Evolutionary conservation across 164 flowering plant species (phyloP).

Genomic region (Annona cherimola): DNA sequence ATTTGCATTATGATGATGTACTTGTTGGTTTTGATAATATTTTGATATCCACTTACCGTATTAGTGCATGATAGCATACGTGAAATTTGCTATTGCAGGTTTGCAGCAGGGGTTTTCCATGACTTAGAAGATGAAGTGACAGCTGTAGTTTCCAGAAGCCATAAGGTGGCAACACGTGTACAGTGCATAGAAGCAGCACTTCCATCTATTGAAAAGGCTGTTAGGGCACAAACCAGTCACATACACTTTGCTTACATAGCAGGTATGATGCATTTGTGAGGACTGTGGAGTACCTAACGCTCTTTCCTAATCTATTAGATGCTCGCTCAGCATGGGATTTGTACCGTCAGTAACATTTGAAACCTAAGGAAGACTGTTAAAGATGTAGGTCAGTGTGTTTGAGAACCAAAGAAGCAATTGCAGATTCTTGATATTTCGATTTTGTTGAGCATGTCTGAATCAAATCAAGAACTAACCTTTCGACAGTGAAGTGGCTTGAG

Average conservation of each 20-base stretch:
- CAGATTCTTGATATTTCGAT: no score
- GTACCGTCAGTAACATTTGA: no score
- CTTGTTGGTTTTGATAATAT: background rate
- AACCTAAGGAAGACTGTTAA: no score
- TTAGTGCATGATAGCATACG: background rate
- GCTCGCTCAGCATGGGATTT: no score
- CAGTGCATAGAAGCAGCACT: conserved; percentile 68
- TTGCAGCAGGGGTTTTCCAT: conserved; percentile 91
- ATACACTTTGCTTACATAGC: conserved; percentile 85
- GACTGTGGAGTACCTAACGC: conserved; percentile 6
- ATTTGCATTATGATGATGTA: background rate
- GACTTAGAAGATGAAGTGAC: conserved; percentile 85
- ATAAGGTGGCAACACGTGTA: conserved; percentile 57
- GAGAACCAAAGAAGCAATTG: no score
- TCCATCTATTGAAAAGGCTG: conserved; percentile 73
- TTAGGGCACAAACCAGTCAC: conserved; percentile 70
- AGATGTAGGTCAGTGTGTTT: no score
- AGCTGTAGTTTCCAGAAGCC: conserved; percentile 72
- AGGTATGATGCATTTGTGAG: conserved; percentile 38
- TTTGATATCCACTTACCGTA: background rate
- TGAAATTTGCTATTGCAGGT: conserved; percentile 39
- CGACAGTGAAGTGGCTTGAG: no score
- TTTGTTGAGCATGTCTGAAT: no score
- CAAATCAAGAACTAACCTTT: no score
- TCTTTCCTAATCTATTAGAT: background rate